A percentile compares a stretch with the other conserved stretches of the same genome.
Conservation (phyloP, 768 basidiomycete species). For the Lactarius sanguifluus region DNA sequence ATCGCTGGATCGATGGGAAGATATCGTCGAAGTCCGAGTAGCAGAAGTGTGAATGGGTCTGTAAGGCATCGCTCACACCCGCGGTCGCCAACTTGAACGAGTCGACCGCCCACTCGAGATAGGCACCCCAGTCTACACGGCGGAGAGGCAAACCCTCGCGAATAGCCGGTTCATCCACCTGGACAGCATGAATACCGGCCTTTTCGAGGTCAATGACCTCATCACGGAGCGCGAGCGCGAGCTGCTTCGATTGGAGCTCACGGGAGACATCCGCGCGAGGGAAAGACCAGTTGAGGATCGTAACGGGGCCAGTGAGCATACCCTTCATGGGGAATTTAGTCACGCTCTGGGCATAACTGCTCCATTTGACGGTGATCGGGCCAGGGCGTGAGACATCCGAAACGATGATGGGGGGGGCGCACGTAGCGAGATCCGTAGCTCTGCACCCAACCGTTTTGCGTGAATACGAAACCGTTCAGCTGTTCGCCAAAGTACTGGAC, state of each 20-base stretch:
- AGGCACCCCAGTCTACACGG: slow-evolving; percentile 92
- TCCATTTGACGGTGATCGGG: slow-evolving; percentile 97
- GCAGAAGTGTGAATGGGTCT: slow-evolving; percentile 99
- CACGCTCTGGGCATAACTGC: slow-evolving; percentile 92
- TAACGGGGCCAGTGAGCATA: slow-evolving; percentile 97
- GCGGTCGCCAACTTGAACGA: slow-evolving; percentile 98
- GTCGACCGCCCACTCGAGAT: slow-evolving; percentile 98
- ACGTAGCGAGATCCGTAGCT: slow-evolving; percentile 99
- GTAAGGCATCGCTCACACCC: slow-evolving; percentile 89
- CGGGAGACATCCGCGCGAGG: slow-evolving; percentile 96
- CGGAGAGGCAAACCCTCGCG: slow-evolving; percentile 99
- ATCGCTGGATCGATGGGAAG: slow-evolving; percentile 94
- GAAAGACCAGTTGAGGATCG: slow-evolving; percentile 99
- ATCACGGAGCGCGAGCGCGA: slow-evolving; percentile 96
- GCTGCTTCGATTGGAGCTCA: slow-evolving; percentile 96
- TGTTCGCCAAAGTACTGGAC: slow-evolving; percentile 99
- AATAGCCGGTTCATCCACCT: slow-evolving; percentile 99
- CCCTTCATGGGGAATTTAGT: slow-evolving; percentile 98
- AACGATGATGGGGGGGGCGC: slow-evolving; percentile 94
- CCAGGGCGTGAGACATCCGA: slow-evolving; percentile 92
- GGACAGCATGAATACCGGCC: slow-evolving; percentile 95
- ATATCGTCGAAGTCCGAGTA: slow-evolving; percentile 99
- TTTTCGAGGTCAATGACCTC: slow-evolving; percentile 97
- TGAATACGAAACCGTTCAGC: slow-evolving; percentile 94
- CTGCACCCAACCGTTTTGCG: slow-evolving; percentile 99